Evolutionary conservation across 352 stramenopile species (phyloP), one percentile per base, ranked within the genome.

Genomic region (Peronospora tabacina): DNA sequence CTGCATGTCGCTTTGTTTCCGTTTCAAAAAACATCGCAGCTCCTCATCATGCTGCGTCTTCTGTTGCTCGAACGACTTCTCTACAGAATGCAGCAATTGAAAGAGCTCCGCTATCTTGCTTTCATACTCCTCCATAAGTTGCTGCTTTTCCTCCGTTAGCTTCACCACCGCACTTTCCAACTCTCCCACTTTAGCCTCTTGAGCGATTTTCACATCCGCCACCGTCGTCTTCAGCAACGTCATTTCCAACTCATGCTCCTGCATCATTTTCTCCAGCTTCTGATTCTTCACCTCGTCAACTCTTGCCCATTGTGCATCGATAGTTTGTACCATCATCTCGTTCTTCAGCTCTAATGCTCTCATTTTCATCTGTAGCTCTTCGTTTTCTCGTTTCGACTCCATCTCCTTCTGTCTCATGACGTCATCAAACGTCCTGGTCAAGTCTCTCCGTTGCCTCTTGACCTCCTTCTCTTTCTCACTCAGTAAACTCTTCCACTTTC

Each of bases 11-110:
- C 55, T 64, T 57, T 85, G 63, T 43, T 83, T 86, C n/a, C 66
- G 61, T 8, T 74, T 56, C 30, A 71, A 34, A 2, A 68, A 51
- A 8, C 57, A 62, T 48, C 81, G 44, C 19, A 94, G 49, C 11
- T 90, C 75, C 0, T 85, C 72, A 15, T 90, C 74, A 46, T 82
- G 86, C 40, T 91, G 75, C 9, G 60, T 55, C 53, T 90, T 91
- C 51, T 94, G 83, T 55, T 92, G 79, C 29, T 87, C 75, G 38
- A 91, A 92, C 6, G 79, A 77, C 40, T 81, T 83, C 61, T 92
- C 79, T 8, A 94, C 78, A 3, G 77, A 72, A 41, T 91, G 78
- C 28, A 94, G 58, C 38, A 73, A 87, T 52, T 89, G 75, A 44
- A 91, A 36, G 11, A 91, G 44, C 51, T 94, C 83, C 7, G 76